Percentiles rank a stretch among this genome's conserved stretches.
Conservation (phyloP, 1,284 basidiomycete species). For the Porodaedalea pini region DNA sequence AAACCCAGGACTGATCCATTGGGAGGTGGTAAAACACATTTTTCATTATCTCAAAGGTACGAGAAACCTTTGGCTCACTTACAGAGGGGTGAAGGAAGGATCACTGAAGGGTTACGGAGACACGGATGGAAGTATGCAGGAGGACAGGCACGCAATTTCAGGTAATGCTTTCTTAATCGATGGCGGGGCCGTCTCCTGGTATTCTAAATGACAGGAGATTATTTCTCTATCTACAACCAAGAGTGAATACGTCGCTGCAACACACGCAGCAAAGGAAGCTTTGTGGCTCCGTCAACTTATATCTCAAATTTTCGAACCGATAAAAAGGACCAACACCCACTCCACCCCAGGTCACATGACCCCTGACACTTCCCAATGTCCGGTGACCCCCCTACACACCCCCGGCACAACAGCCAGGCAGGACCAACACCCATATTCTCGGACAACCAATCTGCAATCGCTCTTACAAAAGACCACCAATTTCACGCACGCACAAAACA, state of each 20-base stretch:
- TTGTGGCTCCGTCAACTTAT: constrained; percentile 26
- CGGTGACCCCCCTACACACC: no score
- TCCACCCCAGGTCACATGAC: no score
- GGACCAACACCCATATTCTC: constrained; percentile 19
- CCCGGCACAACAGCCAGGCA: no score
- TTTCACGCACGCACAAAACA: constrained; percentile 33
- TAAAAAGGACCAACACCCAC: no score
- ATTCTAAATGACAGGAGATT: constrained; percentile 18
- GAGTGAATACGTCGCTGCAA: constrained; percentile 21
- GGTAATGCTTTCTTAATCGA: constrained; percentile 22
- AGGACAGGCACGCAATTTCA: constrained; percentile 21
- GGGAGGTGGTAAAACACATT: constrained; percentile 21
- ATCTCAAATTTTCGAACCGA: constrained; percentile 13
- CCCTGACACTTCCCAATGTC: no score
- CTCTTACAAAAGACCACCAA: constrained; percentile 26
- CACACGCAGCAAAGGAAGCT: constrained; percentile 25
- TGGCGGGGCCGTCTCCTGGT: constrained; percentile 22
- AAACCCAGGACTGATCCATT: constrained; percentile 17
- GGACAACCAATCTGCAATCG: constrained; percentile 31
- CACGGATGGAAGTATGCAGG: constrained; percentile 20
- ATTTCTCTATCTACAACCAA: constrained; percentile 22
- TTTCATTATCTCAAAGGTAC: constrained; percentile 19
- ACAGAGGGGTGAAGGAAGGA: not conserved
- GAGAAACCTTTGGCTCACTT: constrained; percentile 7
- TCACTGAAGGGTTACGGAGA: constrained; percentile 18